phyloP scores from a whole-genome alignment of 345 rosid species.

The Eutrema heterophyllum region DNA sequence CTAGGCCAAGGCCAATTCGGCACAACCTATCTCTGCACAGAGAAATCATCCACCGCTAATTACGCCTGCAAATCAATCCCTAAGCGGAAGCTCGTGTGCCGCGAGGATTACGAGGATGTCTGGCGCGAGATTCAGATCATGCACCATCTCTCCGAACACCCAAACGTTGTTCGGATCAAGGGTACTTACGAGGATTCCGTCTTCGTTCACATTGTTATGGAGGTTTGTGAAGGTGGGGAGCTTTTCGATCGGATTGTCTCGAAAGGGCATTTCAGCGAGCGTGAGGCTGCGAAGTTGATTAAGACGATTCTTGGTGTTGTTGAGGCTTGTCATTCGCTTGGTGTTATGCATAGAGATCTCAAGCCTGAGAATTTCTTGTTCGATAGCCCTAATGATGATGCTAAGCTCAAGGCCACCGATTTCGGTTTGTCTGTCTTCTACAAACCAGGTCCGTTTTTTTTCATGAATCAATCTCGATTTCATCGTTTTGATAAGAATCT shows the following conservation, averaged over 20 bases:
- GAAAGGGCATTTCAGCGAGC: conserved; percentile 90
- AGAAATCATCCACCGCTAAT: conserved; percentile 43
- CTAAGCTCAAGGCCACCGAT: conserved; percentile 82
- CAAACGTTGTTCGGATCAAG: conserved; percentile 71
- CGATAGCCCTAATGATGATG: conserved; percentile 63
- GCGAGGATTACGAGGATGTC: conserved; percentile 91
- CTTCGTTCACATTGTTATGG: conserved; percentile 97
- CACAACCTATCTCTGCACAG: conserved; percentile 74
- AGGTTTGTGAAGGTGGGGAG: conserved; percentile 94
- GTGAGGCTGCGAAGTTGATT: conserved; percentile 77
- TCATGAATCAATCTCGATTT: background rate
- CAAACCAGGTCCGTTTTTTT: conserved; percentile 65
- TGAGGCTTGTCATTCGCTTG: conserved; percentile 91
- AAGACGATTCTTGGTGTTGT: conserved; percentile 88
- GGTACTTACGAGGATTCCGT: conserved; percentile 88
- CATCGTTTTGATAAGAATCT: background rate
- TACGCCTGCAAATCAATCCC: conserved; percentile 96
- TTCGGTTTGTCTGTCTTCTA: conserved; percentile 90
- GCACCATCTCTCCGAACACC: conserved; percentile 92
- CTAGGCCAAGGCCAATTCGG: conserved; percentile 97
- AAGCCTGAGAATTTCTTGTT: conserved; percentile 99
- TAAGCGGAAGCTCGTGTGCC: conserved; percentile 82
- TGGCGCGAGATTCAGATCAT: conserved; percentile 99
- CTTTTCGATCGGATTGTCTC: conserved; percentile 90
- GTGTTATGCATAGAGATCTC: conserved; percentile 97